Base-by-base conservation (phyloP, 495 filamentous ascomycete genomes). In the Astrocystis sublimbata region DNA sequence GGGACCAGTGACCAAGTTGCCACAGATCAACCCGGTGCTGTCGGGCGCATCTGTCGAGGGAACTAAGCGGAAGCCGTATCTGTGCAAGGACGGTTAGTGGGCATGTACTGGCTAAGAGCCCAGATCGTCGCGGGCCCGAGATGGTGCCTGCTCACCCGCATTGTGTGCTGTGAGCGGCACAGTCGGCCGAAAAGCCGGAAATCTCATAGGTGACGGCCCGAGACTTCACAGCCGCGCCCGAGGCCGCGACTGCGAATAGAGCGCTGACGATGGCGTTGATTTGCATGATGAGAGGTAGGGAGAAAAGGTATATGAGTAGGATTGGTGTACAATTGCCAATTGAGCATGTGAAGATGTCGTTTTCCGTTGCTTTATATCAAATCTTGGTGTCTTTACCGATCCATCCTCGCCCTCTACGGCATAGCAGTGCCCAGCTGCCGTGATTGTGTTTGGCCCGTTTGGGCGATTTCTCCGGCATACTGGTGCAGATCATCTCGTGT, bases 401-500 rank as follows among this genome's bases (percentile, higher is more conserved):
- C 10, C 7, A 28, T 15, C n/a, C n/a, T n/a, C n/a, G n/a, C 17
- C 31, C 19, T 12, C 23, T 23, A 21, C 30, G 24, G 10, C 30
- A 13, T 35, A 23, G 49, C 49, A 17, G 30, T 21, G 52, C 36
- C 51, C 30, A 54, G 51, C 36, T 19, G 52, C 42, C 7, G 52
- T n/a, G 30, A 17, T 9, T n/a, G 17, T 15, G 6, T 12, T 8
- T 17, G 30, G 15, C 30, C 40, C 13, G 26, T 57, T 57, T 28
- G 54, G 54, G 54, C 40, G 13, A 57, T 45, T 33, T 43, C 26
- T 45, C 54, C 40, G 40, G n/a, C n/a, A n/a, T n/a, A n/a, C n/a
- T n/a, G n/a, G 38, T 57, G 54, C 54, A 57, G 54, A 45, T 57
- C 40, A 57, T 28, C 54, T 57, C 54, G 54, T 57, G 28, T 57